Evolutionary conservation across 768 basidiomycete genomes (phyloP).

Genomic region (Lyophyllum atratum): DNA sequence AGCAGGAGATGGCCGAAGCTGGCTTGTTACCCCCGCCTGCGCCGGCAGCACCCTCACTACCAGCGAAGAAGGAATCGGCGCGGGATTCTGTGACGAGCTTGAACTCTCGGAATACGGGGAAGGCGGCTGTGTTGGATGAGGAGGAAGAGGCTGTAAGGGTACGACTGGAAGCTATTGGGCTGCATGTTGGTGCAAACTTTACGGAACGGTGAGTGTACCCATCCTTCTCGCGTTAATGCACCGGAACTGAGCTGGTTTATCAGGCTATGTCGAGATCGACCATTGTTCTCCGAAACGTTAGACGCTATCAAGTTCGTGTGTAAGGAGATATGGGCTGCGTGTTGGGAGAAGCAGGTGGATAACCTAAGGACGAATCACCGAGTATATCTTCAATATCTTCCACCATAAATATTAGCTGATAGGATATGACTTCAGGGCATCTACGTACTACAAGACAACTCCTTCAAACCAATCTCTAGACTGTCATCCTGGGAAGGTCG

Average conservation of each 20-base stretch:
- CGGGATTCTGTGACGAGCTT: constrained; percentile 48
- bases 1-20: constrained; percentile 78
- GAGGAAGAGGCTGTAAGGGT: constrained; percentile 72
- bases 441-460: constrained; percentile 90
- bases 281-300: constrained; percentile 78
- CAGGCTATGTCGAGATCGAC: constrained; percentile 76
- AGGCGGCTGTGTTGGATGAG: constrained; percentile 47
- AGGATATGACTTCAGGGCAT: constrained; percentile 61
- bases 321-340: constrained; percentile 92
- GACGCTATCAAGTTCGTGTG: constrained; percentile 95
- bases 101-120: constrained; percentile 34
- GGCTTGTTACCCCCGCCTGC: constrained; percentile 64
- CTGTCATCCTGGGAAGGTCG: constrained; percentile 82
- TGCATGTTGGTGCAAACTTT: constrained; percentile 85
- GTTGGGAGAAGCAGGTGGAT: constrained; percentile 95
- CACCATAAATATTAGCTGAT: neutral
- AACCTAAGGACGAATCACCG: constrained; percentile 94
- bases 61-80: constrained; percentile 44
- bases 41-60: constrained; percentile 37
- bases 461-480: constrained; percentile 82
- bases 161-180: constrained; percentile 80
- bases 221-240: neutral
- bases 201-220: constrained; percentile 68
- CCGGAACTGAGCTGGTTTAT: neutral
- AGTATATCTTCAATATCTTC: constrained; percentile 45